Percentiles rank a stretch among this genome's conserved stretches.
Evolutionary conservation across 192 early-diverging fungal genomes (phyloP).

Genomic region (Podila minutissima): DNA sequence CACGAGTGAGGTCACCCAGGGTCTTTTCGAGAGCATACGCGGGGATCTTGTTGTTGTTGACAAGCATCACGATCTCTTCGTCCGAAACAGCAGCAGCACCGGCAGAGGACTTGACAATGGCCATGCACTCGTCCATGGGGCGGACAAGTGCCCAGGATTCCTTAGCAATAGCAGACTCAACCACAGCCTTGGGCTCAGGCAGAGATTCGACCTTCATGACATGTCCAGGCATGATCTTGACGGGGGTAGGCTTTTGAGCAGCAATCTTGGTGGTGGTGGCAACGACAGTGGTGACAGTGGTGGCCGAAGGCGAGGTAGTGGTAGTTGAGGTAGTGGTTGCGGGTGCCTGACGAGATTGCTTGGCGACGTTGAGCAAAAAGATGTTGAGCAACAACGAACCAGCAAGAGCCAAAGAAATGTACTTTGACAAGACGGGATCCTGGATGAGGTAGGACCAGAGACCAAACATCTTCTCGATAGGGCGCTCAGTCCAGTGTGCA

Average conservation of each 20-base stretch:
- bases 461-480: slow-evolving; percentile 57
- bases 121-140: slow-evolving; percentile 55
- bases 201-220: slow-evolving; percentile 36
- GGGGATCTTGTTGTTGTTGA: slow-evolving; percentile 76
- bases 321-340: slow-evolving; percentile 10
- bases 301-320: slow-evolving; percentile 11
- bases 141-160: slow-evolving; percentile 40
- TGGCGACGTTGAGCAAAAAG: slow-evolving; percentile 69
- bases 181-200: slow-evolving; percentile 37
- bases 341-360: slow-evolving; percentile 56
- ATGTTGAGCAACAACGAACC: slow-evolving; percentile 65
- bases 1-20: slow-evolving; percentile 80
- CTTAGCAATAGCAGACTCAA: slow-evolving; percentile 10
- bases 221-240: slow-evolving; percentile 33
- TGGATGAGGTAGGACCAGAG: slow-evolving; percentile 63
- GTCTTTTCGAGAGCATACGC: slow-evolving; percentile 92
- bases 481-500: slow-evolving; percentile 47
- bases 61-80: slow-evolving; percentile 81
- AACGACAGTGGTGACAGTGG: slow-evolving; percentile 38
- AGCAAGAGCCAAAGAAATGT: slow-evolving; percentile 57
- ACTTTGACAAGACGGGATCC: slow-evolving; percentile 67
- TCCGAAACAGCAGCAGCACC: slow-evolving; percentile 66
- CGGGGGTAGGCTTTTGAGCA: slow-evolving; percentile 16
- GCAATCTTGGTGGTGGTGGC: slow-evolving; percentile 50
- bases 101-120: slow-evolving; percentile 54